These are phyloP conservation scores for Suhomyces choctaworum DNA, from an alignment of 1,139 yeast species.

Conservation along the genomic window DNA sequence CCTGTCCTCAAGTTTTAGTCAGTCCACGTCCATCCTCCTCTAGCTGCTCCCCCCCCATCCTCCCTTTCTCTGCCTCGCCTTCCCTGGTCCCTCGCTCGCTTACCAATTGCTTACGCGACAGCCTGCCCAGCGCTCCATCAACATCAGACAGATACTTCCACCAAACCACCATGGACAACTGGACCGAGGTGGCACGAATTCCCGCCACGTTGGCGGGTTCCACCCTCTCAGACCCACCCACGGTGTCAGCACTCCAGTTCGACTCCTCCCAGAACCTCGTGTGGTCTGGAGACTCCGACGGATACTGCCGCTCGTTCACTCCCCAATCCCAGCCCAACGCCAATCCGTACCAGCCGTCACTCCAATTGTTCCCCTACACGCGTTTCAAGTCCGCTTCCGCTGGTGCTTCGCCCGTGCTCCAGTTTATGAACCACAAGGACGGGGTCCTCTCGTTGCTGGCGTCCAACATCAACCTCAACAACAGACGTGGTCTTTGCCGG, in stretches of 20 bases:
- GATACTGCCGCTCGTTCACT: conserved; percentile 35
- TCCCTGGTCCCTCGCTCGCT: too few relatives aligned
- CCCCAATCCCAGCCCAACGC: conserved; percentile 17
- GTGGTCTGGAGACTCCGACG: conserved; percentile 79
- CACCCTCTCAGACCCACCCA: conserved; percentile 12
- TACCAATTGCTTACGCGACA: too few relatives aligned
- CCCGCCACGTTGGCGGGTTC: conserved; percentile 23
- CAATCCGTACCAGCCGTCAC: conserved; percentile 21
- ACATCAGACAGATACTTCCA: neutral
- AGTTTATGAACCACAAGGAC: conserved; percentile 52
- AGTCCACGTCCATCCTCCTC: too few relatives aligned
- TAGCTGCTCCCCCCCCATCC: too few relatives aligned
- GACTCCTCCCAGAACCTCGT: conserved; percentile 72
- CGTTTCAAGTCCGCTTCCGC: conserved; percentile 50
- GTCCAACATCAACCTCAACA: conserved; percentile 53
- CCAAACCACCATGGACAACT: conserved; percentile 17
- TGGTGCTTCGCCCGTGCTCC: conserved; percentile 43
- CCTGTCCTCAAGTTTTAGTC: too few relatives aligned
- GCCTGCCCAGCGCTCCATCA: neutral
- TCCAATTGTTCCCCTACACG: conserved; percentile 45
- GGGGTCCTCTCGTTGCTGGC: conserved; percentile 62
- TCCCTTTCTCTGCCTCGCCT: too few relatives aligned
- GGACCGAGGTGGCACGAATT: conserved; percentile 29
- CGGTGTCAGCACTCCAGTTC: conserved; percentile 48
- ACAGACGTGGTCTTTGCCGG: conserved; percentile 56